Evolutionary conservation across 306 rosid species (phyloP).

Genomic region (Lathyrus oleraceus): DNA sequence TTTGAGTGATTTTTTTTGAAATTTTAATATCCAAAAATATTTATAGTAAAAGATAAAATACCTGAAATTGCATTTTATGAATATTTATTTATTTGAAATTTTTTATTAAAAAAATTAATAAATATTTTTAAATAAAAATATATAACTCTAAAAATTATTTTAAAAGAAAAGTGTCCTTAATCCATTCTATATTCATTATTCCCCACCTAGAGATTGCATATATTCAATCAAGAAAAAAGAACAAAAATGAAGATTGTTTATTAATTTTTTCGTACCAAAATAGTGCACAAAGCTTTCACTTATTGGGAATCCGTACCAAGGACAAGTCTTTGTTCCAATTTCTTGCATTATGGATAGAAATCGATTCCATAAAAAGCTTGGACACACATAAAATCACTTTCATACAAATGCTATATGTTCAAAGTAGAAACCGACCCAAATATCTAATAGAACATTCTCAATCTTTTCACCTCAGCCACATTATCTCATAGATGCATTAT

Average conservation of each 20-base stretch:
- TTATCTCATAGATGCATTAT: neutral
- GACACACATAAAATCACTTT: slow-evolving; percentile 34
- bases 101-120: no score
- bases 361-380: slow-evolving; percentile 45
- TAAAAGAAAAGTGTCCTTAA: neutral
- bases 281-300: neutral
- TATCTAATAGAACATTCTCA: slow-evolving; percentile 54
- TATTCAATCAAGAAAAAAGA: slow-evolving; percentile 1
- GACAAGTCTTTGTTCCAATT: slow-evolving; percentile 45
- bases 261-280: slow-evolving; percentile 5
- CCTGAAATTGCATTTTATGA: no score
- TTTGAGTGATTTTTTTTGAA: no score
- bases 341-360: slow-evolving; percentile 28
- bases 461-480: slow-evolving; percentile 35
- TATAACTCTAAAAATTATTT: no score
- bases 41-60: no score
- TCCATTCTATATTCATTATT: neutral
- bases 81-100: no score
- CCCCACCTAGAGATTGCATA: neutral
- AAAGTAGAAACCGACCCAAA: slow-evolving; percentile 39
- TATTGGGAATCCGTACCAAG: slow-evolving; percentile 55
- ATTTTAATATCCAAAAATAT: no score
- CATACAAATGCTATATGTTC: slow-evolving; percentile 42
- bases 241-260: neutral
- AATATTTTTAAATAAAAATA: no score